phyloP scores from a whole-genome alignment of 1,284 basidiomycete species.

The Schizopora paradoxa region DNA sequence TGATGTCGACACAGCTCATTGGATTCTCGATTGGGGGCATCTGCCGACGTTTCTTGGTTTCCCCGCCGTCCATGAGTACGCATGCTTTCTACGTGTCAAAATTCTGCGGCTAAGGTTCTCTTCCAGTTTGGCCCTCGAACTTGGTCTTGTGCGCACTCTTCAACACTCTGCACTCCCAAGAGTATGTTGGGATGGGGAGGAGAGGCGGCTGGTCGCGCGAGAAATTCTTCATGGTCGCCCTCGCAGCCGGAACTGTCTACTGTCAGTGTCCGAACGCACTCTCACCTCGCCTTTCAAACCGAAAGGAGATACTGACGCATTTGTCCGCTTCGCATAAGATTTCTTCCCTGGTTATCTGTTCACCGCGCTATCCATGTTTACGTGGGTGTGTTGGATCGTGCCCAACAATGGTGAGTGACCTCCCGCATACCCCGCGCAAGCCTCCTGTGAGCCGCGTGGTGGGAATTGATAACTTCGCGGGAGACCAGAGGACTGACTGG shows the following conservation, averaged over 20 bases:
- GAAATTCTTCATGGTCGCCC: constrained; percentile 31
- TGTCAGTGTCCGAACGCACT: constrained; percentile 33
- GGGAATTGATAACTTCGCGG: too few relatives aligned
- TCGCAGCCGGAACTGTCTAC: constrained; percentile 29
- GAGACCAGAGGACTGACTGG: too few relatives aligned
- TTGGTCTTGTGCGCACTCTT: constrained; percentile 53
- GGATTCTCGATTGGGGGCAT: constrained; percentile 66
- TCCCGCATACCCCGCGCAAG: not conserved
- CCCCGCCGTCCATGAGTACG: constrained; percentile 72
- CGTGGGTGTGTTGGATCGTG: constrained; percentile 37
- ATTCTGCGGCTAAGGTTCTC: not conserved
- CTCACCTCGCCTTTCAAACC: constrained; percentile 7
- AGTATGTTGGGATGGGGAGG: constrained; percentile 27
- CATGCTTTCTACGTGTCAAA: constrained; percentile 3
- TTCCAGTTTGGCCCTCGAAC: constrained; percentile 66
- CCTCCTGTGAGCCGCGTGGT: too few relatives aligned
- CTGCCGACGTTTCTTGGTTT: constrained; percentile 60
- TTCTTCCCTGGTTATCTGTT: constrained; percentile 30
- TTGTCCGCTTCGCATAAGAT: constrained; percentile 21
- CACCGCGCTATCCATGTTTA: constrained; percentile 30
- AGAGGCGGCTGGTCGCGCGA: constrained; percentile 26
- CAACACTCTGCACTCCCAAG: constrained; percentile 45
- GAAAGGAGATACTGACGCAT: too few relatives aligned
- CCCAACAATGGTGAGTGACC: constrained; percentile 21
- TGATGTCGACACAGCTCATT: constrained; percentile 64